Conservation (phyloP, 2,329 filamentous ascomycete genomes). For the Pseudophaeomoniella oleicola region DNA sequence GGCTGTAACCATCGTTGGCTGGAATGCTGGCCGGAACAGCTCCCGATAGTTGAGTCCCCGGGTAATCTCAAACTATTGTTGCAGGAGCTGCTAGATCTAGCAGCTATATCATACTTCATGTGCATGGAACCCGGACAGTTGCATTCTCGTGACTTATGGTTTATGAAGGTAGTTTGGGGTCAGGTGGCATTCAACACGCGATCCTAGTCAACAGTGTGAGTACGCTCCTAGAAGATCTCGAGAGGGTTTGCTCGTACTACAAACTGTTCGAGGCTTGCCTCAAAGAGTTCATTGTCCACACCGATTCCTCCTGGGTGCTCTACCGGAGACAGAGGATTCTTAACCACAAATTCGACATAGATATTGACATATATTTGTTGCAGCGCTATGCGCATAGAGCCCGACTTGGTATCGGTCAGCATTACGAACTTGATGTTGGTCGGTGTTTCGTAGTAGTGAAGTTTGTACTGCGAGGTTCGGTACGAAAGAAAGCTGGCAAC, state of each 20-base stretch:
- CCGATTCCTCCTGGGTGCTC: constrained; percentile 48
- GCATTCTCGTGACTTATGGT: no score
- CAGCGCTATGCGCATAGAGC: constrained; percentile 83
- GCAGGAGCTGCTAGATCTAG: no score
- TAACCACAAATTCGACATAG: constrained; percentile 81
- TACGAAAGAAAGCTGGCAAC: constrained; percentile 71
- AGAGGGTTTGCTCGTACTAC: constrained; percentile 27
- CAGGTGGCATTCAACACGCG: constrained; percentile 12
- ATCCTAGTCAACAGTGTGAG: no score
- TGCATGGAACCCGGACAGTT: no score
- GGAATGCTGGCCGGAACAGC: no score
- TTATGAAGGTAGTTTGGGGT: no score
- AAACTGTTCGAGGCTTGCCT: constrained; percentile 39
- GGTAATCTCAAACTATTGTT: no score
- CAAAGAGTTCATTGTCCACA: constrained; percentile 51
- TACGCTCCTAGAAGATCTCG: no score
- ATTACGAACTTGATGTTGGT: constrained; percentile 93
- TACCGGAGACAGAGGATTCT: constrained; percentile 46
- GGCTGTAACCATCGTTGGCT: no score
- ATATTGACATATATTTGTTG: constrained; percentile 98
- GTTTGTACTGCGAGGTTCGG: constrained; percentile 87
- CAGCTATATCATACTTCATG: no score
- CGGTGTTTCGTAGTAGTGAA: constrained; percentile 98
- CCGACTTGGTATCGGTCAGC: constrained; percentile 77
- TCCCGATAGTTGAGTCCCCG: no score